Base-by-base conservation (phyloP, 2,329 filamentous ascomycete species). In the Aureobasidium namibiae region DNA sequence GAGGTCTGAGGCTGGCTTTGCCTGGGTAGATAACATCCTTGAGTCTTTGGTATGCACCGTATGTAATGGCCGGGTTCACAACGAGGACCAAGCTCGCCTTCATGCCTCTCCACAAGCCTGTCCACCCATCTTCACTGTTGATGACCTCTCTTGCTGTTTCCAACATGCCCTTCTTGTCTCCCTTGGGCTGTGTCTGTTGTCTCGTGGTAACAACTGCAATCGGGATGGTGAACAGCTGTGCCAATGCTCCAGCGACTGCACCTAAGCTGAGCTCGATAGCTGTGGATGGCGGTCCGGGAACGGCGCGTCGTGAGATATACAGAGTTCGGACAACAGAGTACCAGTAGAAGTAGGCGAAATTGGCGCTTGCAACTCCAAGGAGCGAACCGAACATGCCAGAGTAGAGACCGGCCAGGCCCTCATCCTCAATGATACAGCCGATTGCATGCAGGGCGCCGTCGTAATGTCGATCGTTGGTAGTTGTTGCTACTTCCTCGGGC, bases 301-400 rank as follows among this genome's bases (percentile, higher is more conserved):
- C 61, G 34, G 67, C 63, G 10, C 69, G 62, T 24, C 79, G 80
- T 18, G 77, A 75, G 65, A 89, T 75, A 72, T 97, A 97, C 21
- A 96, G 74, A 16, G 84, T 84, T 63, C 94, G 85, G 33, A 96
- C 90, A 29, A 94, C 76, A 5, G 90, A 92, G 73, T 97, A 97
- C 92, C 92, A 97, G 78, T 99, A 99, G 73, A 99, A 99, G 76
- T 99, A 99, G 68, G 94, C 94, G 72, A 99, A 99, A 74, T 99
- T 99, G 56, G 92, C 97, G 26, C 92, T 96, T 1, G 91, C 92
- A 36, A 99, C 94, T 57, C 94, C 94, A 54, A 97, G 77, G 18
- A 99, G 79, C 4, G 92, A 85, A 53, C 92, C 92, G 61, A 84
- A 81, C 72, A 99, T 92, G 62, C 94, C 94, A 56, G 89, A 85